Base-by-base conservation (phyloP, 768 basidiomycete species). In the Hygrocybe coccinea region DNA sequence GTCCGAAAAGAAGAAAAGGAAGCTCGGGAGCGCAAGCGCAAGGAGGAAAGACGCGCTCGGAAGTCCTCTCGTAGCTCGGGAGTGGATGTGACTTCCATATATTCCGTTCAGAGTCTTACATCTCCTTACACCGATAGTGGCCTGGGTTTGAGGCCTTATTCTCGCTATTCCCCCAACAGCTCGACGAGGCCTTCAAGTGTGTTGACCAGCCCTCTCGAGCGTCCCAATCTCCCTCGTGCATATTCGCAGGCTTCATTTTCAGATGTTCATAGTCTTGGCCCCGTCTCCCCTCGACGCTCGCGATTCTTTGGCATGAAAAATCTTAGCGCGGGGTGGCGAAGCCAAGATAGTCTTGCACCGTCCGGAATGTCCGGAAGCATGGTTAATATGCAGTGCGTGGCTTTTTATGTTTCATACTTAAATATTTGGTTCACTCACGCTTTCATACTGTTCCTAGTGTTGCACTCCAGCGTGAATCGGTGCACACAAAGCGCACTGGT, bases 341-440 rank as follows among this genome's bases (percentile, higher is more conserved):
- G 89, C 65, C 87, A 86, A 63, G 87, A 90, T 56, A 91, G 89
- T 67, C 72, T 93, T 37, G 86, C 89, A 1, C 79, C 81, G n/a
- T 89, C 89, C 25, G 88, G 86, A 7, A 79, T 87, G 66, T 86
- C 87, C 2, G 91, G 91, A 52, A 93, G 91, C 63, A 91, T 93
- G 89, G 72, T 92, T 60, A 88, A 92, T 67, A 92, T 93, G 91
- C 91, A 93, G 90, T 92, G 72, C 59, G 89, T 84, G 49, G 47
- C 22, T 52, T 51, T 50, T 59, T 15, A 43, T 50, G n/a, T n/a
- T n/a, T n/a, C n/a, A 45, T 22, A 29, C 43, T 21, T 50, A 43
- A n/a, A 22, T 24, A 38, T 50, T 44, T 50, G n/a, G 55, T 57
- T 57, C 29, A 52, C 39, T 11, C 47, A 21, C 25, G 36, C 56